These are phyloP conservation scores for Aspergillus persii DNA, from an alignment of 2,329 filamentous ascomycete species.

Conservation along the genomic window DNA sequence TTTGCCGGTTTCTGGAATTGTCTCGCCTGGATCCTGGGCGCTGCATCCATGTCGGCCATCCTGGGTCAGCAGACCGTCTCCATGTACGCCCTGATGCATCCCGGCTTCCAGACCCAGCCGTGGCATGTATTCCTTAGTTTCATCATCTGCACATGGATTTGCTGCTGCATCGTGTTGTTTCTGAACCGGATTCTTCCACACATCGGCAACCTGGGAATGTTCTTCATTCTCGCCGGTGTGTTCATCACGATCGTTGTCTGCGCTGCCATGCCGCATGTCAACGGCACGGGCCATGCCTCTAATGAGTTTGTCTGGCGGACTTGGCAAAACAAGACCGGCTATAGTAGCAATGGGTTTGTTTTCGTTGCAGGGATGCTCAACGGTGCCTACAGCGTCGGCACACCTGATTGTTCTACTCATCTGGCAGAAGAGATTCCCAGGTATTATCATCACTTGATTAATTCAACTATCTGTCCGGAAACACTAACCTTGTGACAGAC, in stretches of 20 bases:
- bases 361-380: conserved; percentile 67
- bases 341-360: conserved; percentile 56
- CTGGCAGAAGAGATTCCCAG: conserved; percentile 63
- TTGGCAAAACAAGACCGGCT: conserved; percentile 50
- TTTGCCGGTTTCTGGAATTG: conserved; percentile 48
- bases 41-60: conserved; percentile 59
- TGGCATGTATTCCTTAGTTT: conserved; percentile 63
- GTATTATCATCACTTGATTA: conserved; percentile 16
- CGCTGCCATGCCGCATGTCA: conserved; percentile 53
- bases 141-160: conserved; percentile 55
- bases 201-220: conserved; percentile 56
- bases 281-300: conserved; percentile 44
- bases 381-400: conserved; percentile 66
- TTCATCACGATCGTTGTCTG: conserved; percentile 54
- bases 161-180: conserved; percentile 54
- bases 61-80: conserved; percentile 59
- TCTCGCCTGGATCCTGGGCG: conserved; percentile 59
- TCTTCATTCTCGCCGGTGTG: conserved; percentile 55
- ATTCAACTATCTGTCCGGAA: background rate
- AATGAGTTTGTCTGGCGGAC: conserved; percentile 56
- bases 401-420: conserved; percentile 64
- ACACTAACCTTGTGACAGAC: conserved; percentile 16
- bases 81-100: conserved; percentile 61
- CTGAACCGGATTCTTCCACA: conserved; percentile 53
- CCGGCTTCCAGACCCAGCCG: conserved; percentile 49